Conservation (phyloP, 2,329 filamentous ascomycete genomes). For the Monosporascus sp. region DNA sequence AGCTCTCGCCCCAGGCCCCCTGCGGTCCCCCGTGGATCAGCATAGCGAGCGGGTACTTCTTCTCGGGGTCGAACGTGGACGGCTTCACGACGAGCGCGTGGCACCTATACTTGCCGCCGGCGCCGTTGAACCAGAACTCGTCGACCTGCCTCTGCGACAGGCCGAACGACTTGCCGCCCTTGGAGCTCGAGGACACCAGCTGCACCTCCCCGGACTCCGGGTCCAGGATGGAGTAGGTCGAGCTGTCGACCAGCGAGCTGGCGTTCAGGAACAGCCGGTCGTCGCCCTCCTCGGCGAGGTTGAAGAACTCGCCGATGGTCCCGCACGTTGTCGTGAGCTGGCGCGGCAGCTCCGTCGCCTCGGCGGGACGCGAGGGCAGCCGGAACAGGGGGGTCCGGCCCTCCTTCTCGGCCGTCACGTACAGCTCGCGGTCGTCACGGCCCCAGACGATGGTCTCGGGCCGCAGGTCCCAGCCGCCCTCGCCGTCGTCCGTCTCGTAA, state of each 20-base stretch:
- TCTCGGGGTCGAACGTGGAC: slow-evolving; percentile 59
- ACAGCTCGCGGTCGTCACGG: slow-evolving; percentile 56
- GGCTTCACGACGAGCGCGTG: slow-evolving; percentile 67
- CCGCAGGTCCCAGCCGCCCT: slow-evolving; percentile 56
- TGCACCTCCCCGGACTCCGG: slow-evolving; percentile 30
- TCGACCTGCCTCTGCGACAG: slow-evolving; percentile 57
- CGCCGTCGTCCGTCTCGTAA: slow-evolving; percentile 56
- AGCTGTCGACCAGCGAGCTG: slow-evolving; percentile 68
- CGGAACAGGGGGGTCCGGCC: slow-evolving; percentile 59
- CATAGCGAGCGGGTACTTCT: slow-evolving; percentile 75
- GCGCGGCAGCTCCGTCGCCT: slow-evolving; percentile 43
- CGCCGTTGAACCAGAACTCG: slow-evolving; percentile 66
- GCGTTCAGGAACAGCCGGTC: slow-evolving; percentile 57
- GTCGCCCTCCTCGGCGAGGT: slow-evolving; percentile 41
- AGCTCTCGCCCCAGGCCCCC: slow-evolving; percentile 67
- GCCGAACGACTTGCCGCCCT: slow-evolving; percentile 61
- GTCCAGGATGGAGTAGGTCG: slow-evolving; percentile 58
- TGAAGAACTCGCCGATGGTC: slow-evolving; percentile 47
- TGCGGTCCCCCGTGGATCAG: slow-evolving; percentile 82
- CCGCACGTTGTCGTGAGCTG: slow-evolving; percentile 42
- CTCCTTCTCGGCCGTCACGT: slow-evolving; percentile 67
- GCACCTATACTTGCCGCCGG: slow-evolving; percentile 54
- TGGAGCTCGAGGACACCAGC: slow-evolving; percentile 59
- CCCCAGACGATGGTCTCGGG: slow-evolving; percentile 55
- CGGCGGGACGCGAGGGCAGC: slow-evolving; percentile 49